Evolutionary conservation across 768 basidiomycete species (phyloP), one percentile per base, ranked within the genome.

Genomic region (Russula griseocarnosa): DNA sequence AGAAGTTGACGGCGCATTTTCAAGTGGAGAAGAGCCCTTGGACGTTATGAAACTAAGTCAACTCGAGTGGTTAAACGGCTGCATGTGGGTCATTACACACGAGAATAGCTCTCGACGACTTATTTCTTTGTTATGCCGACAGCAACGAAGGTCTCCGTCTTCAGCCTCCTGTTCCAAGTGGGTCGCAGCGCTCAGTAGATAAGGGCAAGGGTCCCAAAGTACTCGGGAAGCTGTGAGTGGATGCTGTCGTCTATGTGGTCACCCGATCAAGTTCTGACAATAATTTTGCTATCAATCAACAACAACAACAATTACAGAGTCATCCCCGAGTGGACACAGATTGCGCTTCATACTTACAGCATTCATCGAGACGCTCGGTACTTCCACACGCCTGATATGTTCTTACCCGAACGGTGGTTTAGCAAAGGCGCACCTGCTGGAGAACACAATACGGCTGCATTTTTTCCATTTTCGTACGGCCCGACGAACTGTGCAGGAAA

Each of bases 161-260:
- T 36, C 36, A 3, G 61, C 81, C 83, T 14, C 77, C 83, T 13
- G 72, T 84, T 36, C 76, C 82, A 40, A 78, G 77, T 55, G 80
- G 81, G 34, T 75, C 76, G 51, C 80, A 80, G 62, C 79, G 83
- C 36, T 73, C 73, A 18, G 72, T 74, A 3, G 74, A 71, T 1
- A 71, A 66, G 57, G 73, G 75, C 16, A 74, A 71, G 47, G 78
- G 75, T 14, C 0, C 79, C 79, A 0, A 36, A 57, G 30, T 22
- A 22, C 9, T 62, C 10, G 54, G 60, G 6, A 61, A 51, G 28
- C 26, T 56, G 64, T 65, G 40, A 62, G 64, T 22, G 20, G 11
- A 5, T 16, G 26, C n/a, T 3, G 7, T 5, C 20, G 28, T 44
- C 24, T 40, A 44, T 24, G 36, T n/a, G 46, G 16, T 26, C 28